phyloP scores from a whole-genome alignment of 2,329 filamentous ascomycete species.

The Beauveria sp. region DNA sequence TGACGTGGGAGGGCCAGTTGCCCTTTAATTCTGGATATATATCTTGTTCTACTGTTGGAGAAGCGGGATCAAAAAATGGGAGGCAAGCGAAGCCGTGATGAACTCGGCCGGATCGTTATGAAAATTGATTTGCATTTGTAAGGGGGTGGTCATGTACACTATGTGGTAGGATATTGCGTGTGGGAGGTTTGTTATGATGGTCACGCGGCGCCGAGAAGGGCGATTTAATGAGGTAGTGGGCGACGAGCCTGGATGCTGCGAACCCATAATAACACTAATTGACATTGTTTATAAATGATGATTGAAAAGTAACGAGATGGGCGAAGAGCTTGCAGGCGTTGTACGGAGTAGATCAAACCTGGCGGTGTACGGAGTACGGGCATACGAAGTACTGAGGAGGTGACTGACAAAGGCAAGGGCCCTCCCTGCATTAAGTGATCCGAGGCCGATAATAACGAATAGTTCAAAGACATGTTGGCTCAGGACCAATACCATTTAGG shows the following conservation, averaged over 20 bases:
- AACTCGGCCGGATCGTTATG: constrained; percentile 10
- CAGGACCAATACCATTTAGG: background rate
- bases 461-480: background rate
- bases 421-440: background rate
- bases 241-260: background rate
- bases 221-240: constrained; percentile 2
- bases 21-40: background rate
- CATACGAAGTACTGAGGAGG: background rate
- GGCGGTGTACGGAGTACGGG: background rate
- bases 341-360: background rate
- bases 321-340: background rate
- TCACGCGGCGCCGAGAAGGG: background rate
- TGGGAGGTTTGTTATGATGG: background rate
- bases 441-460: background rate
- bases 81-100: constrained; percentile 7
- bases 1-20: background rate
- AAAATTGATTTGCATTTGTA: constrained; percentile 5
- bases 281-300: background rate
- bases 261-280: background rate
- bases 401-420: no score
- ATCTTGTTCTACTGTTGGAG: constrained; percentile 1
- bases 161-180: background rate
- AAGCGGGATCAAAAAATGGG: background rate
- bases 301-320: background rate
- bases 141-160: background rate